Evolutionary conservation across 2,329 filamentous ascomycete genomes (phyloP).

Genomic region (Alternaria brassicae): DNA sequence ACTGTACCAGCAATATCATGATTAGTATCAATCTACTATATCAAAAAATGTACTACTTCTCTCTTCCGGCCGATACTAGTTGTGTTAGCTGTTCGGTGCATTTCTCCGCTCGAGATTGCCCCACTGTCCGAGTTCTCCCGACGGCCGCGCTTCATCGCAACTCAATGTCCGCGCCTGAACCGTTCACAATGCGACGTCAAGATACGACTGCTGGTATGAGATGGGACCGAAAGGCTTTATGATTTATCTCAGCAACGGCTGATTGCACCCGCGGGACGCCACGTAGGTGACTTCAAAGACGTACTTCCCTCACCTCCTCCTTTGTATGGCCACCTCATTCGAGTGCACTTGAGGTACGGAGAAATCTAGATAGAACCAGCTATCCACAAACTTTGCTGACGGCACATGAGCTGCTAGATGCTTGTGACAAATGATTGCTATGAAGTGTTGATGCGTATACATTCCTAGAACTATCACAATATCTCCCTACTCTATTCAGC

Average conservation of each 20-base stretch:
- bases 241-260: not conserved
- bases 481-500: not conserved
- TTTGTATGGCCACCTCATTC: not conserved
- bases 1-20: conserved; percentile 3
- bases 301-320: not conserved
- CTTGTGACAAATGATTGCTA: not conserved
- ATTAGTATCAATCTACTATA: not conserved
- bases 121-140: conserved; percentile 5
- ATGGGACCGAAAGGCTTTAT: not conserved
- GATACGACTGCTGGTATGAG: not conserved
- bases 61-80: not conserved
- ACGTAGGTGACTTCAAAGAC: not conserved
- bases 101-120: not conserved
- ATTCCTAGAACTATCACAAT: not conserved
- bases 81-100: not conserved
- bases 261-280: not conserved
- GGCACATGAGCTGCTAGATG: not conserved
- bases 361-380: not conserved
- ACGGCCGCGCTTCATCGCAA: conserved; percentile 12
- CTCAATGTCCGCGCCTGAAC: not conserved
- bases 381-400: not conserved
- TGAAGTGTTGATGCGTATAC: not conserved
- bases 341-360: not conserved
- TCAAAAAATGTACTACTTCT: not conserved
- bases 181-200: not conserved